Percentiles rank a stretch among this genome's conserved stretches.
Evolutionary conservation across 2,329 filamentous ascomycete genomes (phyloP).

Genomic region (Fusarium sp.): DNA sequence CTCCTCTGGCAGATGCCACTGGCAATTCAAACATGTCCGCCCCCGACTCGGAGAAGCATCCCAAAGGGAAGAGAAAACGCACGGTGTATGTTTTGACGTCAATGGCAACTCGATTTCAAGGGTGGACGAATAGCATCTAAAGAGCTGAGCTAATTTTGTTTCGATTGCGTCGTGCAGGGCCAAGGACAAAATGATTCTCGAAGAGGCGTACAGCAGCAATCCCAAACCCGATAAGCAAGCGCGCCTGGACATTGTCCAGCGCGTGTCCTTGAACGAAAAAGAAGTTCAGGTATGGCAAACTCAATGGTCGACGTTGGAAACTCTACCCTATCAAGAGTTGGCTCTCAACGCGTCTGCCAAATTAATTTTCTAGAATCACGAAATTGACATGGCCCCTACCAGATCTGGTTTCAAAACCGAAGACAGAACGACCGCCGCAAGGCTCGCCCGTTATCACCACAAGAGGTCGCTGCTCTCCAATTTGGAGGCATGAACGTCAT

Average conservation of each 20-base stretch:
- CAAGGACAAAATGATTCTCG: constrained; percentile 89
- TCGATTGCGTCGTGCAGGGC: constrained; percentile 64
- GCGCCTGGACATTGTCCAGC: constrained; percentile 84
- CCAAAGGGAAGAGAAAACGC: constrained; percentile 71
- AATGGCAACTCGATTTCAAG: background rate
- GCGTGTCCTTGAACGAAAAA: constrained; percentile 91
- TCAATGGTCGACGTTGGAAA: constrained; percentile 1
- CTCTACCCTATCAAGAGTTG: background rate
- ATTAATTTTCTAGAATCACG: constrained; percentile 10
- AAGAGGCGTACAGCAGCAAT: constrained; percentile 85
- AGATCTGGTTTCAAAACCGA: constrained; percentile 99
- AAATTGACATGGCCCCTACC: constrained; percentile 31
- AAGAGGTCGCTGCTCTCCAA: constrained; percentile 75
- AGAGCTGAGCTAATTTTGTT: constrained; percentile 35
- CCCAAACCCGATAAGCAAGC: constrained; percentile 92
- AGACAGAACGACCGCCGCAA: constrained; percentile 93
- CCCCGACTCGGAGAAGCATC: constrained; percentile 57
- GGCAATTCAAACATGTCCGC: constrained; percentile 24
- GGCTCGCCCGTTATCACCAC: constrained; percentile 82
- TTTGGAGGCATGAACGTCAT: constrained; percentile 66
- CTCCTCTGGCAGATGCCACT: constrained; percentile 38
- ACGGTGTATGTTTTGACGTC: constrained; percentile 62
- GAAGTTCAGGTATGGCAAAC: constrained; percentile 84
- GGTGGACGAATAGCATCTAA: background rate
- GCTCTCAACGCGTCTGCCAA: constrained; percentile 30